A percentile compares a stretch with the other conserved stretches of the same genome.
Conservation (phyloP, 805 yeast species). For the Pichia deserticola region DNA sequence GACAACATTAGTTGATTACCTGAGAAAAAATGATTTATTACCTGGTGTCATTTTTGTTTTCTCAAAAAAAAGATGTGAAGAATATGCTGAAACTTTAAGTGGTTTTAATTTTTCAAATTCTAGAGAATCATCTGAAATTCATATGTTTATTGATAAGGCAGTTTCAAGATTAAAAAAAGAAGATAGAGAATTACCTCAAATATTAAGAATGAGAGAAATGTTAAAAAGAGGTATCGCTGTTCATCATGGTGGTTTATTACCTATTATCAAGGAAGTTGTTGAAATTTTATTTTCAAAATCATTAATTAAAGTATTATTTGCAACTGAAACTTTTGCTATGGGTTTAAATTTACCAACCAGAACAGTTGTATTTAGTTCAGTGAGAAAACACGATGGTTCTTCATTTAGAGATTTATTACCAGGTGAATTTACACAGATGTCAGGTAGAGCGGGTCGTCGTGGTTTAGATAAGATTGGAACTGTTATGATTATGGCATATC, state of each 20-base stretch:
- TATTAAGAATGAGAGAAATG: conserved; percentile 71
- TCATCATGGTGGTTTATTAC: conserved; percentile 94
- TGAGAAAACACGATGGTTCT: conserved; percentile 86
- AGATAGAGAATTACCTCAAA: conserved; percentile 91
- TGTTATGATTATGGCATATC: conserved; percentile 84
- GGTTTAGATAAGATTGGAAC: conserved; percentile 93
- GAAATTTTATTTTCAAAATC: conserved; percentile 87
- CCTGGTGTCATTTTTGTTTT: conserved; percentile 94
- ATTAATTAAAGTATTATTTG: conserved; percentile 82
- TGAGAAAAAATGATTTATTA: conserved; percentile 60
- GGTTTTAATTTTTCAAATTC: conserved; percentile 74
- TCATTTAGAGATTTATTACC: conserved; percentile 76
- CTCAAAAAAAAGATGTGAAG: conserved; percentile 89
- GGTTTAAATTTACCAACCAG: conserved; percentile 94
- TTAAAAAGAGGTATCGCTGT: conserved; percentile 91
- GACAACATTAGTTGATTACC: conserved; percentile 61
- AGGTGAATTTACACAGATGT: conserved; percentile 98
- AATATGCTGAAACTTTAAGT: conserved; percentile 72
- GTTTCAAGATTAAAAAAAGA: conserved; percentile 82
- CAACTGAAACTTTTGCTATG: conserved; percentile 99
- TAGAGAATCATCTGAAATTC: conserved; percentile 84
- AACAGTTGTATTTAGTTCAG: conserved; percentile 84
- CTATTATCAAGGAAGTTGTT: conserved; percentile 86
- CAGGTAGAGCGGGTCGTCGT: conserved; percentile 97
- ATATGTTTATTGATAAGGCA: conserved; percentile 87